Evolutionary conservation across 2,329 filamentous ascomycete genomes (phyloP), one percentile per base, ranked within the genome.

Genomic region (Ophiostoma piceae): DNA sequence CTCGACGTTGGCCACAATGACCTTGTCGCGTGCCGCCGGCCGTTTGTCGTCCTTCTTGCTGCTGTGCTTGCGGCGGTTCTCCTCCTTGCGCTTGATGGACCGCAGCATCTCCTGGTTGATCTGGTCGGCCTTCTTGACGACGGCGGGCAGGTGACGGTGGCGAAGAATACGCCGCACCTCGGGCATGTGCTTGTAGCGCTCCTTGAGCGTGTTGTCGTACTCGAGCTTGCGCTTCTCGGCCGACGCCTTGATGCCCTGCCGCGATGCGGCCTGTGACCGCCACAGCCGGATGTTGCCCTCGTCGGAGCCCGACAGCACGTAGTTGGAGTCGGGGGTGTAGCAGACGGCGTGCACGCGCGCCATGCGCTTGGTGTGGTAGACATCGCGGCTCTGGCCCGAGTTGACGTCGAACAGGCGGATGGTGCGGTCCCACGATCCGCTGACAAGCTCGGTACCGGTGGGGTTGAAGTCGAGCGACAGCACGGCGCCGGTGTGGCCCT

Each of bases 321-420:
- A 99, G 75, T 92, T 92, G 74, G 90, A 89, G 78, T 99, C 95
- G 6, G 93, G 91, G 0, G 93, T 95, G 68, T 70, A 74, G 19
- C 51, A 69, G 6, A 74, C 72, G 7, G 73, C 68, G 26, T 75
- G 96, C 70, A 97, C 93, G 74, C 94, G 87, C 82, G 98, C 94
- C 94, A 97, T 97, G 73, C 95, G 89, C 81, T 97, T 96, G 22
- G 95, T 98, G 82, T 98, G 94, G 80, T 98, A 99, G 67, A 97
- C 88, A 77, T 99, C 95, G 75, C 94, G 86, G 16, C 91, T 94
- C 79, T 95, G 92, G 32, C 94, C 94, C 72, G 89, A 83, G 73
- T 89, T 87, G 70, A 91, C 86, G 77, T 88, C 88, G 91, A 93
- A 98, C 67, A 98, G 82, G 67, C 95, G 88, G 68, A 99, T 84